A percentile compares a stretch with the other conserved stretches of the same genome.
Conservation (phyloP, 1,284 basidiomycete species). For the Abortiporus biennis region DNA sequence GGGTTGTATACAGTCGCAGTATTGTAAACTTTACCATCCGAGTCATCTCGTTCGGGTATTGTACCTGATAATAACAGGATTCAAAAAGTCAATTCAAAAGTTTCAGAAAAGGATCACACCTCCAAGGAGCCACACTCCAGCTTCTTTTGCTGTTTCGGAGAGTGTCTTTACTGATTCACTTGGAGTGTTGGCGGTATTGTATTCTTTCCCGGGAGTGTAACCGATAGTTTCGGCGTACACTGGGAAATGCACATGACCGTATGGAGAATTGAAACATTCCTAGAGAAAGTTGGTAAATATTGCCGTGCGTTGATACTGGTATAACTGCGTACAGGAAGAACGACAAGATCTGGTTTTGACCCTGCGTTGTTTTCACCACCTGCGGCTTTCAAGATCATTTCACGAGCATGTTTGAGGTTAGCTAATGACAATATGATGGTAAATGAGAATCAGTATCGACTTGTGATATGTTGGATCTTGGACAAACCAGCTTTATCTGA, state of each 20-base stretch:
- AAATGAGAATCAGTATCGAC: neutral
- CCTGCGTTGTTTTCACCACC: conserved; percentile 27
- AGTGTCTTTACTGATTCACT: conserved; percentile 84
- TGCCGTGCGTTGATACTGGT: neutral
- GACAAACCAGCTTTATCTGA: conserved; percentile 49
- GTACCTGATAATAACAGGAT: conserved; percentile 52
- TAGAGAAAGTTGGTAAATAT: conserved; percentile 23
- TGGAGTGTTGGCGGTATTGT: conserved; percentile 49
- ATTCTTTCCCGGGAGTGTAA: conserved; percentile 47
- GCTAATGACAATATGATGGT: conserved; percentile 25
- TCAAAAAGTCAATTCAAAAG: neutral
- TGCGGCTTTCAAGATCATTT: conserved; percentile 74
- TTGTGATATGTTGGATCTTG: neutral
- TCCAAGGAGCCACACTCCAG: conserved; percentile 87
- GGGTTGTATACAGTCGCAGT: conserved; percentile 90
- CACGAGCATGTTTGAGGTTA: conserved; percentile 75
- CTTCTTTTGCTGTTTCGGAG: conserved; percentile 75
- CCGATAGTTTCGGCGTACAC: conserved; percentile 81
- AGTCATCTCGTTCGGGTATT: conserved; percentile 76
- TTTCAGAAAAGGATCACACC: conserved; percentile 41
- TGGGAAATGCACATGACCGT: conserved; percentile 83
- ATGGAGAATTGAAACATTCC: conserved; percentile 99
- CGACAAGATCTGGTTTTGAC: conserved; percentile 73
- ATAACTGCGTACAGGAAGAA: conserved; percentile 67
- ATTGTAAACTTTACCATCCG: conserved; percentile 79